These are phyloP conservation scores for Kodamaea suecica DNA, from an alignment of 1,139 yeast species.

Conservation along the genomic window DNA sequence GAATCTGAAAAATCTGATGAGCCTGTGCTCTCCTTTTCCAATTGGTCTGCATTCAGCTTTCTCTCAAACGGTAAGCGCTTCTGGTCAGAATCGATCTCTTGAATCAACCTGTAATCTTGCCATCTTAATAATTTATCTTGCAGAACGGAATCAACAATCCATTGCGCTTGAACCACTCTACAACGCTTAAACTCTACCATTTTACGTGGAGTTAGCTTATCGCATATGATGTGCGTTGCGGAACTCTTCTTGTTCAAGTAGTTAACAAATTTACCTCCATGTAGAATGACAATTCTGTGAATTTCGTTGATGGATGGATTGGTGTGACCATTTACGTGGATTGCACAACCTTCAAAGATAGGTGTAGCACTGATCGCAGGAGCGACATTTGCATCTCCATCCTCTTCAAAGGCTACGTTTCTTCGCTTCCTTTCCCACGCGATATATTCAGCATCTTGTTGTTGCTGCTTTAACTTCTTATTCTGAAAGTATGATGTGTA, in stretches of 20 bases:
- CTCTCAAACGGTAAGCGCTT: slow-evolving; percentile 28
- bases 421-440: slow-evolving; percentile 43
- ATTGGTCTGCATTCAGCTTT: slow-evolving; percentile 11
- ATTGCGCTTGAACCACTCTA: slow-evolving; percentile 75
- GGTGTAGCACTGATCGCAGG: slow-evolving; percentile 16
- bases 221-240: slow-evolving; percentile 84
- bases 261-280: slow-evolving; percentile 79
- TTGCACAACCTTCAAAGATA: slow-evolving; percentile 59
- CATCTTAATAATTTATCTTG: slow-evolving; percentile 55
- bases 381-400: slow-evolving; percentile 12
- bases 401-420: slow-evolving; percentile 14
- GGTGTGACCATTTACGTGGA: slow-evolving; percentile 86
- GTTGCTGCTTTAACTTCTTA: slow-evolving; percentile 66
- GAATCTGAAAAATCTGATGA: neutral
- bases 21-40: slow-evolving; percentile 7
- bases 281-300: slow-evolving; percentile 63
- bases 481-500: slow-evolving; percentile 65
- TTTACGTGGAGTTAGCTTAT: slow-evolving; percentile 74
- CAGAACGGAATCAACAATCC: slow-evolving; percentile 70
- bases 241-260: slow-evolving; percentile 65
- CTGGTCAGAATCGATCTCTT: slow-evolving; percentile 53
- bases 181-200: slow-evolving; percentile 59
- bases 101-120: slow-evolving; percentile 59
- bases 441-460: slow-evolving; percentile 55
- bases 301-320: slow-evolving; percentile 70